Evolutionary conservation across 345 rosid genomes (phyloP).

Genomic region (Euphorbia pulcherrima): DNA sequence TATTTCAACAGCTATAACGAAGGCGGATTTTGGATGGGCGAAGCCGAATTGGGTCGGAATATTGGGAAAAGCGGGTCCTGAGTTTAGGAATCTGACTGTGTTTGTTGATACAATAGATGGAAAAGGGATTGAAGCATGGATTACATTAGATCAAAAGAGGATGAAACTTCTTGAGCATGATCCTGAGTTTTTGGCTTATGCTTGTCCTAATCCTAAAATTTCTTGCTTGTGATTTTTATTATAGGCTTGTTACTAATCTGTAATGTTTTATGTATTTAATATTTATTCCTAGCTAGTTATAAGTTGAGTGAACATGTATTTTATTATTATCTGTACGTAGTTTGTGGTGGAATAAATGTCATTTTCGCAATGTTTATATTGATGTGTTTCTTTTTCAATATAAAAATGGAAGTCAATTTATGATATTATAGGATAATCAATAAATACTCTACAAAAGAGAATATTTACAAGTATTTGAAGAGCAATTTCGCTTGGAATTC

Average conservation of each 20-base stretch:
- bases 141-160: slow-evolving; percentile 17
- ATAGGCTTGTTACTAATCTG: not conserved
- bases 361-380: too few relatives aligned
- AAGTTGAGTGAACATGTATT: too few relatives aligned
- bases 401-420: too few relatives aligned
- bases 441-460: too few relatives aligned
- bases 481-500: too few relatives aligned
- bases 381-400: too few relatives aligned
- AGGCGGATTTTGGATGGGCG: slow-evolving; percentile 22
- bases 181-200: slow-evolving; percentile 24
- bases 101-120: slow-evolving; percentile 14
- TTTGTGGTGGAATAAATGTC: too few relatives aligned
- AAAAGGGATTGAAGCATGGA: slow-evolving; percentile 26
- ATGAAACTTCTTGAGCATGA: slow-evolving; percentile 11
- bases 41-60: slow-evolving; percentile 19
- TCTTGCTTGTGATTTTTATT: slow-evolving; percentile 5
- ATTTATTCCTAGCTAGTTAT: too few relatives aligned
- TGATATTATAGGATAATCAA: too few relatives aligned
- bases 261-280: too few relatives aligned
- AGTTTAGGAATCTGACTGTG: slow-evolving; percentile 13
- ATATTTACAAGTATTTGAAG: too few relatives aligned
- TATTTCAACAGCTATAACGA: not conserved
- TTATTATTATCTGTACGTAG: too few relatives aligned
- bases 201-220: slow-evolving; percentile 22
- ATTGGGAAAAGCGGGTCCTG: slow-evolving; percentile 19